Conservation (phyloP, 768 basidiomycete genomes). For the Lentinula edodes region DNA sequence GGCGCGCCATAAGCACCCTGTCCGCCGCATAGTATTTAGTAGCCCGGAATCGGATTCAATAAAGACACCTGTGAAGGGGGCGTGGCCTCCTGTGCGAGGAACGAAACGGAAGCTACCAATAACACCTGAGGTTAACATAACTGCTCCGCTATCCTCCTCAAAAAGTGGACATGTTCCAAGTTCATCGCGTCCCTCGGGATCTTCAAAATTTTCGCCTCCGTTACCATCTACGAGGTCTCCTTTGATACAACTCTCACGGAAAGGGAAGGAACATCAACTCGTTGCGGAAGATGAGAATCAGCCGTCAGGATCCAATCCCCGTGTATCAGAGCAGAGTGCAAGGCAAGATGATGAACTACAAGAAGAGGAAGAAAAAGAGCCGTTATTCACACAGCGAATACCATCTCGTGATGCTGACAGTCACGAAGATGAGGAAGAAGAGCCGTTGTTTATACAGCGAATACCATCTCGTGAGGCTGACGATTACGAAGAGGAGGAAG, state of each 20-base stretch:
- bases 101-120: not conserved
- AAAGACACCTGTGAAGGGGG: not conserved
- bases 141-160: not conserved
- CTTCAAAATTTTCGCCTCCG: not conserved
- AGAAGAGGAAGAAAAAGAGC: no score
- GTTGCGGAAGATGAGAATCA: no score
- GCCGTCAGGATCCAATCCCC: no score
- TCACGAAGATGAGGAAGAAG: no score
- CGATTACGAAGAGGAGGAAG: no score
- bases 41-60: not conserved
- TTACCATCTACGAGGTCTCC: not conserved
- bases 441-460: no score
- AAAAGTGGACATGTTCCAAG: not conserved
- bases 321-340: no score
- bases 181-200: not conserved
- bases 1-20: not conserved
- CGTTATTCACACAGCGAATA: no score
- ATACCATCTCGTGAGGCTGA: no score
- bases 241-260: not conserved
- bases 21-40: not conserved
- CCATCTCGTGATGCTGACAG: no score
- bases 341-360: no score
- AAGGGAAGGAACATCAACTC: not conserved
- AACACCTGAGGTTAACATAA: no score
- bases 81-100: slow-evolving; percentile 1